Percentiles rank a stretch among this genome's conserved stretches.
Evolutionary conservation across 192 early-diverging fungal species (phyloP).

Genomic region (Anaeromyces robustus): DNA sequence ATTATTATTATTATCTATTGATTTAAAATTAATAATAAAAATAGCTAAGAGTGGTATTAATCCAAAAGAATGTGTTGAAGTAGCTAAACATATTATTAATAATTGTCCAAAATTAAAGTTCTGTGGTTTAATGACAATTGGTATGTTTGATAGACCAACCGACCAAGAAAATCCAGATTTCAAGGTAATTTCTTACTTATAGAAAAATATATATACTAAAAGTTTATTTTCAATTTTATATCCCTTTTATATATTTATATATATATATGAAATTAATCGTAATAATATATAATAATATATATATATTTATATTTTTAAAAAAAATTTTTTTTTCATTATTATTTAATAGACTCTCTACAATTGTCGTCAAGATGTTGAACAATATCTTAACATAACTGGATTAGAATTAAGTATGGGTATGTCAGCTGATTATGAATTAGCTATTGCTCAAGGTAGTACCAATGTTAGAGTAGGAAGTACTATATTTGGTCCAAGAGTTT

Average conservation of each 20-base stretch:
- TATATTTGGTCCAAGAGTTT: constrained; percentile 61
- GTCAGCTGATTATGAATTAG: constrained; percentile 83
- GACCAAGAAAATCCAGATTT: constrained; percentile 54
- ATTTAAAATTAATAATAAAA: not conserved
- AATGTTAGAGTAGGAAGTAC: constrained; percentile 85
- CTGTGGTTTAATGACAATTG: constrained; percentile 91
- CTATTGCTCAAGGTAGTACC: constrained; percentile 70
- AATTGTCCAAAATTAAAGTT: constrained; percentile 54
- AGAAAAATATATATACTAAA: too few relatives aligned
- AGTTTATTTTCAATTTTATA: too few relatives aligned
- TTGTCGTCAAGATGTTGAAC: constrained; percentile 8
- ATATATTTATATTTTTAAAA: too few relatives aligned
- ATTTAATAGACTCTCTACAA: not conserved
- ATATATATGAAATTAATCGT: too few relatives aligned
- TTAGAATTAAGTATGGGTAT: constrained; percentile 94
- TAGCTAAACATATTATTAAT: constrained; percentile 46
- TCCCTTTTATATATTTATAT: too few relatives aligned
- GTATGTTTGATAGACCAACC: constrained; percentile 24
- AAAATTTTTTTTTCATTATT: not conserved
- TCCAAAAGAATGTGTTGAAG: constrained; percentile 23
- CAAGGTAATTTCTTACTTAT: constrained; percentile 17
- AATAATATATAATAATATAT: too few relatives aligned
- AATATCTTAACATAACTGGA: constrained; percentile 4
- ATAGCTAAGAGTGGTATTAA: constrained; percentile 66
- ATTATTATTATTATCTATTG: not conserved